Evolutionary conservation across 306 rosid species (phyloP).

Genomic region (Medicago truncatula): MtrunA17r5.0-ANR NC_053044.1:9617001-9617500

Average conservation of each 20-base stretch:
- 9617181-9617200: constrained; percentile 6
- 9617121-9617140: background rate
- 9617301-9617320: constrained; percentile 6
- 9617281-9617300: background rate
- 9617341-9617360: too few species aligned
- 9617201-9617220: constrained; percentile 1
- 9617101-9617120: constrained; percentile 2
- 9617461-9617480: too few species aligned
- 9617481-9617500: constrained; percentile 10
- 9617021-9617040: too few species aligned
- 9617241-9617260: constrained; percentile 1
- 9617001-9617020: too few species aligned
- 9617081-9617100: too few species aligned
- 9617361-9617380: too few species aligned
- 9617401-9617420: too few species aligned
- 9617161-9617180: background rate
- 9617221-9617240: too few species aligned
- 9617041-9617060: too few species aligned
- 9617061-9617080: too few species aligned
- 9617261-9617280: background rate
- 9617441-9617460: background rate
- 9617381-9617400: too few species aligned
- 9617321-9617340: background rate
- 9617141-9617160: background rate
- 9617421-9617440: background rate